A percentile compares a stretch with the other conserved stretches of the same genome.
Evolutionary conservation across 805 yeast genomes (phyloP).

Genomic region (Debaryomyces prosopidis): DNA sequence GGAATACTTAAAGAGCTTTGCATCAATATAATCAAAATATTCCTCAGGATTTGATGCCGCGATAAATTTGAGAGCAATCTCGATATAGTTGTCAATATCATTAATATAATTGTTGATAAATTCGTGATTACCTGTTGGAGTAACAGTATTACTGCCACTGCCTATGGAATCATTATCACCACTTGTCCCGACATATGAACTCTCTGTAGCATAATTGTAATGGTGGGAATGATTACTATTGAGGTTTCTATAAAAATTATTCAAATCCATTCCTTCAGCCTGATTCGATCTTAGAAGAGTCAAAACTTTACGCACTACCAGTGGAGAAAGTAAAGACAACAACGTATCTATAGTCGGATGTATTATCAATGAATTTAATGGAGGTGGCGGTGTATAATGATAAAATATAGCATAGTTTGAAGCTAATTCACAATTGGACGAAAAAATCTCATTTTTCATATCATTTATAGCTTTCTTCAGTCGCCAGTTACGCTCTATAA

Average conservation of each 20-base stretch:
- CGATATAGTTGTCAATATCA: slow-evolving; percentile 35
- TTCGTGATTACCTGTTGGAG: neutral
- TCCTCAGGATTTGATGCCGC: slow-evolving; percentile 38
- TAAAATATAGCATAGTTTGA: slow-evolving; percentile 27
- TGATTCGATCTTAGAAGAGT: slow-evolving; percentile 20
- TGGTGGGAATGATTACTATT: neutral
- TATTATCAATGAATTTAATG: slow-evolving; percentile 19
- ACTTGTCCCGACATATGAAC: neutral
- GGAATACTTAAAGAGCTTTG: slow-evolving; percentile 25
- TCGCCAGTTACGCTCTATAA: slow-evolving; percentile 32
- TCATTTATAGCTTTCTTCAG: slow-evolving; percentile 13
- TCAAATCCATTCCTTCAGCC: neutral
- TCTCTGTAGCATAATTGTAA: neutral
- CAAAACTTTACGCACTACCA: slow-evolving; percentile 27
- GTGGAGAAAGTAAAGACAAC: slow-evolving; percentile 28
- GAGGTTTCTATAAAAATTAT: neutral
- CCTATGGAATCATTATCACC: neutral
- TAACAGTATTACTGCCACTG: too few relatives aligned
- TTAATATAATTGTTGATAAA: slow-evolving; percentile 10
- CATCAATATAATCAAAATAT: slow-evolving; percentile 26
- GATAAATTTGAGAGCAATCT: slow-evolving; percentile 30
- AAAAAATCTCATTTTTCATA: slow-evolving; percentile 7
- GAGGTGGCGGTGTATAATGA: slow-evolving; percentile 29
- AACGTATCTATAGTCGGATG: slow-evolving; percentile 27
- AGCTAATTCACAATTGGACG: slow-evolving; percentile 9